Base-by-base conservation (phyloP, 192 early-diverging fungal genomes). In the Coemansia sp. region DNA sequence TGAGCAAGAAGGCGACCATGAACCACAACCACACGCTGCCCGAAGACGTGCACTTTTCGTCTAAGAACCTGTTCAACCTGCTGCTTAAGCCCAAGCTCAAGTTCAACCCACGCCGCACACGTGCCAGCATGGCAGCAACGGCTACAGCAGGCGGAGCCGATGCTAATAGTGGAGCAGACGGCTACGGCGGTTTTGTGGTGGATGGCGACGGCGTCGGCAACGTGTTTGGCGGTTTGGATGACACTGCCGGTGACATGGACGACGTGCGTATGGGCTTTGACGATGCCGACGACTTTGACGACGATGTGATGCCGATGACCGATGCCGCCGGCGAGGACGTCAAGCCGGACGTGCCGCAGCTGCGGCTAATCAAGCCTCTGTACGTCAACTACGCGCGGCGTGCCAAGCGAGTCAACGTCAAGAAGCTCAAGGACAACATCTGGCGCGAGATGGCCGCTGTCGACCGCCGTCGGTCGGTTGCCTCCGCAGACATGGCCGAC, bases 341-440 rank as follows among this genome's bases (percentile, higher is more conserved):
- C 64, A 82, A 74, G 61, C 49, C 74, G 5, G 70, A 56, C 5
- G 80, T 89, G 20, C 79, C 85, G 5, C 80, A 83, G 49, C 82
- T 87, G 5, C 92, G 89, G 69, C 82, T 86, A 7, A 83, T 86
- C 73, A 90, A 90, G 63, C 86, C 90, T 29, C 70, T 85, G 25
- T 85, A 83, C 61, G 83, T 92, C 67, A 92, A 89, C 69, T 97
- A 91, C 71, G 91, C 94, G 33, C 87, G 87, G 59, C 87, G 87
- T 28, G 94, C 94, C 63, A 99, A 99, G 83, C 87, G 91, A 33
- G 93, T 97, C 10, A 95, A 99, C 76, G 93, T 99, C 25, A 94
- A 92, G 80, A 89, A 87, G 67, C 85, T 99, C 52, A 99, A 99
- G 75, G 96, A 99, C 45, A 99, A 97, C 72, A 83, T 99, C 25